Evolutionary conservation across 2,329 filamentous ascomycete species (phyloP), one percentile per base, ranked within the genome.

Genomic region (Neonectria sp.): DNA sequence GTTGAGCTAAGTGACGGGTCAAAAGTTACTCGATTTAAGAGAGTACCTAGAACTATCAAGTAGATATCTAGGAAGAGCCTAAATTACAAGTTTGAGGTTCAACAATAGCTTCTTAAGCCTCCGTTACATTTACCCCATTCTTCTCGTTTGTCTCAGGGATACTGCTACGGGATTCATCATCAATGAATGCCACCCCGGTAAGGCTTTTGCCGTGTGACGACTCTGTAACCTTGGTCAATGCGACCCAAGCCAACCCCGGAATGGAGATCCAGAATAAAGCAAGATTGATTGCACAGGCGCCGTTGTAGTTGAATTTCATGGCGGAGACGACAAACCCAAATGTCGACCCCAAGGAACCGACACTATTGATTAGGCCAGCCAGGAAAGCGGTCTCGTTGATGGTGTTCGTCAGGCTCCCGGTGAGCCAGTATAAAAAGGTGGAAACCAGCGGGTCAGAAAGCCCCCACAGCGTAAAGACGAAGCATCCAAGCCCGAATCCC

Each of bases 1-100:
- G 48, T 62, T 21, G 65, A 66, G 6, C 46, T 70, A 33, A 68
- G 68, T 25, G 68, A 70, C 15, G 68, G 62, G 13, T 70, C 68
- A 46, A 69, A 53, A 13, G 55, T 69, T 2, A 68, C 65, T 27
- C 29, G 68, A 4, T 69, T 68, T 15, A 46, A 51, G 49, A 67
- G 51, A 24, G n/a, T 56, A 24, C 21, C 45, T 3, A 25, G 45
- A 25, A 21, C 2, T 6, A 46, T 6, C 1, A 8, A 25, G 7
- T 46, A 46, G 4, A 13, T 46, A 1, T 15, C 4, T 12, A 15
- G 11, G 21, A 25, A 25, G 21, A 13, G 3, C 4, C 15, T 6
- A 3, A 15, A 3, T 46, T 6, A 24, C 3, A 25, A 2, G 21
- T 24, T 15, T 15, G 43, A 6, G 45, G 11, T 46, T 25, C 7